Evolutionary conservation across 148 eudicot species (phyloP), one percentile per base, ranked within the genome.

Genomic region (Spergularia marina): DNA sequence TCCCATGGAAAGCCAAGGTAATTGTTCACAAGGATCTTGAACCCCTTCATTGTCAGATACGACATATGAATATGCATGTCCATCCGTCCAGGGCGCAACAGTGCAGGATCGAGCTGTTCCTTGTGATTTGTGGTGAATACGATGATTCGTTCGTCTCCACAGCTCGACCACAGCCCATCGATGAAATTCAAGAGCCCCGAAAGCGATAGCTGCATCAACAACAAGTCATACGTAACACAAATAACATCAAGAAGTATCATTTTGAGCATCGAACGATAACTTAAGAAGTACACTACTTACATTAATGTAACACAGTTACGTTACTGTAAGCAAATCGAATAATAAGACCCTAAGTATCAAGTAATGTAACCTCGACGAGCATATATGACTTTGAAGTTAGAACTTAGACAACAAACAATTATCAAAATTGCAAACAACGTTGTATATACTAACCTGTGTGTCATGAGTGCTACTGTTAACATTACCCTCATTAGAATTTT

Each of bases 161-260:
- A 81, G 16, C 84, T 78, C 4, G 86, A 84, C 86, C 86, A 84
- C 53, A 84, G n/a, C n/a, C 86, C 86, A 51, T 84, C 86, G 6
- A 84, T 78, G 36, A 81, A 78, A 16, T 83, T 84, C 21, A 81
- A 18, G 2, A 80, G 44, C 13, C 83, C 81, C 6, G 84, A 84
- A 5, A 80, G 58, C 2, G 86, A 70, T 70, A 78, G 16, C 78
- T 80, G 68, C 70, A 62, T 2, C 1, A 64, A 12, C 1, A 64
- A 12, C 7, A 23, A 47, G 12, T 16, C 23, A 11, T 40, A 59
- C 2, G 10, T 10, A 6, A 57, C 9, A 59, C 10, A 59, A 0
- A 21, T 16, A 59, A n/a, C 17, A 17, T 57, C 61, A 57, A 21
- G 10, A 57, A 18, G 18, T 16, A 18, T 57, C 0, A 57, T 30